Evolutionary conservation across 2,329 filamentous ascomycete species (phyloP).

Genomic region (Cordyceps pruinosa): DNA sequence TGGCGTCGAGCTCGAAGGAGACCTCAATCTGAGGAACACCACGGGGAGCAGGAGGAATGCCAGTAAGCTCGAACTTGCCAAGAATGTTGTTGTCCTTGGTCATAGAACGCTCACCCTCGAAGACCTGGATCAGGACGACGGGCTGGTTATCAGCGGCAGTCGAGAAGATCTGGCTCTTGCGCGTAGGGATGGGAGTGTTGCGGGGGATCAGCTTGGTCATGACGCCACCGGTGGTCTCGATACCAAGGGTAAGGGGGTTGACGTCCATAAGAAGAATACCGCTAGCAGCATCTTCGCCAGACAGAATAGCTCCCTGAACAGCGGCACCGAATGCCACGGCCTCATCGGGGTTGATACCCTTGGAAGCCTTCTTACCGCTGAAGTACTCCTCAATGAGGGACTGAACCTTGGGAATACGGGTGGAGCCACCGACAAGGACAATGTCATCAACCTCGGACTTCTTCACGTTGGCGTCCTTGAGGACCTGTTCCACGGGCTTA

Average conservation of each 20-base stretch:
- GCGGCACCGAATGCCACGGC: slow-evolving; percentile 97
- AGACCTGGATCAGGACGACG: slow-evolving; percentile 91
- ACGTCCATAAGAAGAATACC: slow-evolving; percentile 92
- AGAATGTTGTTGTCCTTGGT: slow-evolving; percentile 97
- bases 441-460: slow-evolving; percentile 94
- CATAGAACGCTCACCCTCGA: slow-evolving; percentile 85
- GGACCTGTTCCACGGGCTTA: slow-evolving; percentile 96
- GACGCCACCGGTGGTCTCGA: slow-evolving; percentile 93
- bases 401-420: slow-evolving; percentile 98
- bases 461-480: slow-evolving; percentile 97
- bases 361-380: slow-evolving; percentile 90
- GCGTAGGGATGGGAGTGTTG: slow-evolving; percentile 90
- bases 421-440: slow-evolving; percentile 95
- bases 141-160: slow-evolving; percentile 96
- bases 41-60: slow-evolving; percentile 89
- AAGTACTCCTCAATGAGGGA: slow-evolving; percentile 94
- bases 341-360: slow-evolving; percentile 99
- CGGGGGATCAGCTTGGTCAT: slow-evolving; percentile 96
- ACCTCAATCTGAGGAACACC: slow-evolving; percentile 98
- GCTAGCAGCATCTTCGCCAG: slow-evolving; percentile 75
- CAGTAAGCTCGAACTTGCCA: slow-evolving; percentile 96
- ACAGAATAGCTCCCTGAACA: slow-evolving; percentile 92
- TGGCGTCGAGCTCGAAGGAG: slow-evolving; percentile 94
- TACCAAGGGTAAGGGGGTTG: slow-evolving; percentile 92
- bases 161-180: slow-evolving; percentile 97